Percentiles rank a stretch among this genome's conserved stretches.
These are phyloP conservation scores for Chionographis japonica DNA, from an alignment of 106 monocot genomes.

Conservation along the genomic window DNA sequence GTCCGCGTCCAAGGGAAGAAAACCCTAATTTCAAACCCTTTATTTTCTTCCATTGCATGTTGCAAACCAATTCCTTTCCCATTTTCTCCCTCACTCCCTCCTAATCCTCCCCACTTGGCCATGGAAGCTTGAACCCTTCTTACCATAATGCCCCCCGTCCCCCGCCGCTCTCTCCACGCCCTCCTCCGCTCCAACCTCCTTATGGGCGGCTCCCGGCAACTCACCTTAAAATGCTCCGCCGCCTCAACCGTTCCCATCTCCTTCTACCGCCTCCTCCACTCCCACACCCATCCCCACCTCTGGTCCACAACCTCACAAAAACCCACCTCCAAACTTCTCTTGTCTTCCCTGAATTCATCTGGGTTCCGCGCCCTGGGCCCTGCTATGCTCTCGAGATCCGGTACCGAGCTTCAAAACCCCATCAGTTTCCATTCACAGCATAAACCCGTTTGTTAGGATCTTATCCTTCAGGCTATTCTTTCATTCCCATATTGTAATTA, in stretches of 20 bases:
- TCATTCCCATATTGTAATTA: not conserved
- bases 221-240: not conserved
- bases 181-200: slow-evolving; percentile 19
- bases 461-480: not conserved
- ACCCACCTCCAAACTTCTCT: not conserved
- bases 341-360: not conserved
- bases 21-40: no score
- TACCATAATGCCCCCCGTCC: slow-evolving; percentile 25
- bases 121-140: not conserved
- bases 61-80: no score
- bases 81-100: no score
- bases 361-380: not conserved
- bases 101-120: no score
- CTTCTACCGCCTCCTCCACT: slow-evolving; percentile 13
- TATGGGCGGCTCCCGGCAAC: slow-evolving; percentile 26
- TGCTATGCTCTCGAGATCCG: not conserved
- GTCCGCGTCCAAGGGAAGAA: no score
- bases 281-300: slow-evolving; percentile 3
- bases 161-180: slow-evolving; percentile 19
- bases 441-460: not conserved
- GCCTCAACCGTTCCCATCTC: slow-evolving; percentile 1
- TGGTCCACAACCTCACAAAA: not conserved
- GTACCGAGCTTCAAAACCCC: not conserved
- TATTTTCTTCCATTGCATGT: no score
- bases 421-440: no score